Conservation (phyloP, 1,284 basidiomycete genomes). For the Trichosporon faecale region DNA sequence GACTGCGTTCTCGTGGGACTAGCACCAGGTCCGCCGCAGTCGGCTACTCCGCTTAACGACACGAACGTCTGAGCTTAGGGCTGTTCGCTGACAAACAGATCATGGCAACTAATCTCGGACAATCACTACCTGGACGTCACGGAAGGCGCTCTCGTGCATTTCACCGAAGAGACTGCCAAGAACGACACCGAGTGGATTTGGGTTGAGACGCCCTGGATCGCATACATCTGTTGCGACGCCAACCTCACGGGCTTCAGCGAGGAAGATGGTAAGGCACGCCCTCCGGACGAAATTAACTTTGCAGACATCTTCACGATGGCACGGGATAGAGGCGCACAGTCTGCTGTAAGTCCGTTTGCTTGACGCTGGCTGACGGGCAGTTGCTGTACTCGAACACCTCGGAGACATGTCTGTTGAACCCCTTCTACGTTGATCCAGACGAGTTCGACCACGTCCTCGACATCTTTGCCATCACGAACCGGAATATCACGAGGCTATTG, state of each 20-base stretch:
- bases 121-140: conserved; percentile 41
- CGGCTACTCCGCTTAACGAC: not conserved
- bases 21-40: not conserved
- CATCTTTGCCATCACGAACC: conserved; percentile 59
- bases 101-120: conserved; percentile 16
- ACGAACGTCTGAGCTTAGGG: not conserved
- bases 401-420: conserved; percentile 68
- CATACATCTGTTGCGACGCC: conserved; percentile 73
- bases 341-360: conserved; percentile 58
- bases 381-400: conserved; percentile 72
- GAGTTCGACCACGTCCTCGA: conserved; percentile 70
- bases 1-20: not conserved
- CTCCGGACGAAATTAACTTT: not conserved
- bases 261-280: conserved; percentile 39
- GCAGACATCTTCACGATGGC: conserved; percentile 76
- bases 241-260: conserved; percentile 62
- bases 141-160: conserved; percentile 73
- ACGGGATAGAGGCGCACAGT: conserved; percentile 68
- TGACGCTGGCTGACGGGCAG: conserved; percentile 48
- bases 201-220: conserved; percentile 74
- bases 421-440: conserved; percentile 61
- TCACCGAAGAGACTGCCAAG: conserved; percentile 58
- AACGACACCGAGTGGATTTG: conserved; percentile 55
- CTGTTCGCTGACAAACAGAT: not conserved
- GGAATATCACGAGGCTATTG: conserved; percentile 56